Percentiles rank a stretch among this genome's conserved stretches.
phyloP scores from a whole-genome alignment of 345 rosid species.

The Hibiscus tridactylites region DNA sequence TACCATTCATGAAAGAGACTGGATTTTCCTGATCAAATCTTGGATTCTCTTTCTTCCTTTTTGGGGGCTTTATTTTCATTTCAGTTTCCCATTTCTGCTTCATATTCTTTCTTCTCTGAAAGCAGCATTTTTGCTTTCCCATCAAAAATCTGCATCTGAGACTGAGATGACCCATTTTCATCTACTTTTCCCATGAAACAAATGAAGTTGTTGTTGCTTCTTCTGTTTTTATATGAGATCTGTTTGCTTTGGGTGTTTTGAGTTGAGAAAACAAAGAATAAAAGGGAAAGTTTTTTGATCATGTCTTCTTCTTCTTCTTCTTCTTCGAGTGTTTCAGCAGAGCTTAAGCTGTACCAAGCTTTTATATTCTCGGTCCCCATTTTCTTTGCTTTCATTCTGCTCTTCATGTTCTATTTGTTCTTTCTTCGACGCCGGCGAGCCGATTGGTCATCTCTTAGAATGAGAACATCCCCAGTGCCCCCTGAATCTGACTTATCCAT shows the following conservation, averaged over 20 bases:
- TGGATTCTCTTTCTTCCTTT: not conserved
- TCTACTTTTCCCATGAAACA: not conserved
- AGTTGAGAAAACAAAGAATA: not conserved
- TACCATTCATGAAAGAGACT: no score
- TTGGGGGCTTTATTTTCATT: not conserved
- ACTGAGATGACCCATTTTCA: not conserved
- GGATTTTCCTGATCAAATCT: not conserved
- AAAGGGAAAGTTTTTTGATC: no score
- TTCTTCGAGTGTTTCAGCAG: slow-evolving; percentile 30
- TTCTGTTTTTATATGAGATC: not conserved
- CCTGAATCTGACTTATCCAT: slow-evolving; percentile 15
- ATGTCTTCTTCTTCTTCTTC: not conserved
- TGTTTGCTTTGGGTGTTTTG: not conserved
- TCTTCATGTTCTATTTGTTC: slow-evolving; percentile 68
- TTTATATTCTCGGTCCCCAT: slow-evolving; percentile 74
- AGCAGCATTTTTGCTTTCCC: not conserved
- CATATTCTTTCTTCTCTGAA: not conserved
- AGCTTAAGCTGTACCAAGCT: slow-evolving; percentile 69
- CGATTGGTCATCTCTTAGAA: slow-evolving; percentile 60
- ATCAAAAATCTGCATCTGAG: not conserved
- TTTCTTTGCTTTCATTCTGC: slow-evolving; percentile 63
- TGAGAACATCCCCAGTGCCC: slow-evolving; percentile 29
- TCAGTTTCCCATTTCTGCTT: not conserved
- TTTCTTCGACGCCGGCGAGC: slow-evolving; percentile 66
- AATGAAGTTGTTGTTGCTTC: not conserved